A percentile compares a stretch with the other conserved stretches of the same genome.
Evolutionary conservation across 139 green algal genomes (phyloP).

Genomic region (Ulvella scutata): DNA sequence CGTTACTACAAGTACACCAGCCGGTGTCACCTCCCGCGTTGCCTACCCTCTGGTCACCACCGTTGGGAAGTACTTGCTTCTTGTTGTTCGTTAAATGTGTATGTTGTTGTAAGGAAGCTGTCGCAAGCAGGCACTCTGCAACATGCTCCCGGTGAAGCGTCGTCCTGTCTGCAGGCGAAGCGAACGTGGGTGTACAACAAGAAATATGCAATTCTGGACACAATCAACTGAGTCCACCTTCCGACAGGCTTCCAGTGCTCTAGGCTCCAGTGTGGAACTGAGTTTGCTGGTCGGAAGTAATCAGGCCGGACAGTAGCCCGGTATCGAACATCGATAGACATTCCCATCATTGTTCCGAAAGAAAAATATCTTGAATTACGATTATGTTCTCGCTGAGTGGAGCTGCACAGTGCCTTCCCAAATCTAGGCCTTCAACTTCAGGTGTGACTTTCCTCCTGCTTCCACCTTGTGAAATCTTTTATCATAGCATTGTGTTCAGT

Average conservation of each 20-base stretch:
- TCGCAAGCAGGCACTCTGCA: background rate
- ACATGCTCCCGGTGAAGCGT: background rate
- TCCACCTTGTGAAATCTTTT: too few relatives aligned
- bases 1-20: background rate
- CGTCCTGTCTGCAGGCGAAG: background rate
- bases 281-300: background rate
- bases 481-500: too few relatives aligned
- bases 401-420: too few relatives aligned
- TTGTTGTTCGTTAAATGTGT: background rate
- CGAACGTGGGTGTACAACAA: conserved; percentile 57
- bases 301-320: background rate
- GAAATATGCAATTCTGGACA: conserved; percentile 38
- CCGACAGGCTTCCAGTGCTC: background rate
- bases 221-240: conserved; percentile 3
- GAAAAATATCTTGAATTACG: too few relatives aligned
- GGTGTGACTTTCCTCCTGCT: too few relatives aligned
- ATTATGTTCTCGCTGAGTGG: too few relatives aligned
- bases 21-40: background rate
- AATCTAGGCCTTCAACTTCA: too few relatives aligned
- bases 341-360: background rate
- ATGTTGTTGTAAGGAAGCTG: background rate
- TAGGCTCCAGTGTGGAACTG: background rate
- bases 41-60: background rate
- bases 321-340: background rate
- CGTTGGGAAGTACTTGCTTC: background rate